These are phyloP conservation scores for Chrysanthemum makinoi DNA, from an alignment of 129 eudicot species.

Conservation along the genomic window DNA sequence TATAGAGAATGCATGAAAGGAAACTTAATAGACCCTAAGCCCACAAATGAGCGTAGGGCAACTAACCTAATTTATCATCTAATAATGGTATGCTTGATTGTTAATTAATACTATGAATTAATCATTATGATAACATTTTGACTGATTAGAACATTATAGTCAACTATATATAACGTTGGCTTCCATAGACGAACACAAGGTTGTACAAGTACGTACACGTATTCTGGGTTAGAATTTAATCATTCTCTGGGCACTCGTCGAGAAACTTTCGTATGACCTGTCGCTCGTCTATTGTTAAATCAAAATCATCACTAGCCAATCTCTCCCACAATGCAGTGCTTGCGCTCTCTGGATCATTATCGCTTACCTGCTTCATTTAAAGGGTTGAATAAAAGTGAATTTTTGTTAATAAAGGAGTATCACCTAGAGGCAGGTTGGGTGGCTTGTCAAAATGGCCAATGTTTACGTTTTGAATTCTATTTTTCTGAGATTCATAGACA, in stretches of 20 bases:
- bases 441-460: no score
- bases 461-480: no score
- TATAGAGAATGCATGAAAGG: no score
- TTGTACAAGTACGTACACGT: neutral
- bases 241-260: slow-evolving; percentile 48
- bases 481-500: no score
- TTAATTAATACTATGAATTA: no score
- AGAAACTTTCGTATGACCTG: slow-evolving; percentile 53
- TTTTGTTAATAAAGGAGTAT: neutral
- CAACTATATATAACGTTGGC: neutral
- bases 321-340: slow-evolving; percentile 56
- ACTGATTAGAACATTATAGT: neutral
- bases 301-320: slow-evolving; percentile 61
- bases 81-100: no score
- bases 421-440: neutral
- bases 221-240: neutral
- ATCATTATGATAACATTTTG: no score
- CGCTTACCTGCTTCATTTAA: slow-evolving; percentile 52
- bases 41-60: no score
- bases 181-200: slow-evolving; percentile 16
- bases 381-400: neutral
- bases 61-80: no score
- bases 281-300: slow-evolving; percentile 60
- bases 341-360: slow-evolving; percentile 52
- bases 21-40: no score